Evolutionary conservation across 495 filamentous ascomycete genomes (phyloP), one percentile per base, ranked within the genome.

Genomic region (Daldinia decipiens): DNA sequence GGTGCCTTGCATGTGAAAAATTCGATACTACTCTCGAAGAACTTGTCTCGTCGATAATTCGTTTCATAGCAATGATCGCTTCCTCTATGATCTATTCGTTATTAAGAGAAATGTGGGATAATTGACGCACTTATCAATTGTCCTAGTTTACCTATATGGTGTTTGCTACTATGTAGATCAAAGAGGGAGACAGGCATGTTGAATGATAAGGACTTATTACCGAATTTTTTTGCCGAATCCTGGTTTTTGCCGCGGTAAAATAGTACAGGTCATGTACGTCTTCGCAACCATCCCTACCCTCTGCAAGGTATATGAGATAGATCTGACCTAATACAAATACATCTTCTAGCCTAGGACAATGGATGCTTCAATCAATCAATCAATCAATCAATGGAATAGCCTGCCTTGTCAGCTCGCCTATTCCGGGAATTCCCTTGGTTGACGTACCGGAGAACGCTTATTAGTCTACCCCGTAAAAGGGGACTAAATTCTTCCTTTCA

Each of bases 151-250:
- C 32, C 11, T 12, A 34, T 6, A 34, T 12, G 32, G 31, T 32
- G 31, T 32, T 32, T 32, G 31, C 31, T 32, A 32, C 32, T 34
- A 12, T 12, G 9, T 12, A 34, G 32, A 34, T 34, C 32, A 34
- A 34, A 34, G 32, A 34, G 9, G 11, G 0, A 12, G 31, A 7
- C 29, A 34, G 32, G 32, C 32, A 34, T 34, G 9, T 34, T 34
- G 32, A 34, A 34, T 34, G 32, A 34, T 34, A 34, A 11, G 9
- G 32, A 36, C 1, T 64, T 69, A 63, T 70, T 65, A 65, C 67
- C 67, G 67, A 70, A 29, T 36, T 26, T 70, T 70, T 70, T 70
- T 65, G 24, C 67, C 67, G 67, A 55, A 45, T 29, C 27, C 60
- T 47, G 53, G 31, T 63, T 64, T 64, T 45, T 69, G 60, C 67